Conservation (phyloP, 1,284 basidiomycete genomes). For the Tilletiopsis washingtonensis region DNA sequence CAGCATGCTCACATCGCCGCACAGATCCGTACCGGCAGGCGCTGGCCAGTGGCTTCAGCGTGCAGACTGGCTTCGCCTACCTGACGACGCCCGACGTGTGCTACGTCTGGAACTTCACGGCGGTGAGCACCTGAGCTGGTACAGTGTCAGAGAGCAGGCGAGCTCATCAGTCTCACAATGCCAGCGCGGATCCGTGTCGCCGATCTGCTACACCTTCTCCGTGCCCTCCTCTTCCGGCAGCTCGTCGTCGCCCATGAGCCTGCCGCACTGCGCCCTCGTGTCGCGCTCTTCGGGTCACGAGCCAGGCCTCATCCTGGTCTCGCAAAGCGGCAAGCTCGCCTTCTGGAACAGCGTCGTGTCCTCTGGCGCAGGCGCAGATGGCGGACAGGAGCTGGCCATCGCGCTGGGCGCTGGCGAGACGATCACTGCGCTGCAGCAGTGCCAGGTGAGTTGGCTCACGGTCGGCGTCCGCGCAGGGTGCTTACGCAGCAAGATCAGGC, state of each 20-base stretch:
- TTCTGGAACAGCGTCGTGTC: conserved; percentile 33
- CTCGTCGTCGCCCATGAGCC: conserved; percentile 9
- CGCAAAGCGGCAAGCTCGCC: conserved; percentile 19
- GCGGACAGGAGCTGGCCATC: conserved; percentile 13
- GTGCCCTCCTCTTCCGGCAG: conserved; percentile 10
- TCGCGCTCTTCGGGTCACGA: conserved; percentile 16
- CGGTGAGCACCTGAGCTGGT: conserved; percentile 16
- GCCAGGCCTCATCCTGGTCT: conserved; percentile 29
- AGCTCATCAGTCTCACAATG: neutral
- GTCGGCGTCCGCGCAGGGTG: neutral
- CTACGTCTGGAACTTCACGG: conserved; percentile 38
- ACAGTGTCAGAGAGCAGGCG: too few relatives aligned
- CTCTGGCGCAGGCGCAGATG: conserved; percentile 14
- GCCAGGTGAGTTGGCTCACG: conserved; percentile 9
- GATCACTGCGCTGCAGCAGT: conserved; percentile 17
- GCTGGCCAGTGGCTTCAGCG: conserved; percentile 22
- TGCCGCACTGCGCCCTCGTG: conserved; percentile 18
- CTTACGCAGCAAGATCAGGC: conserved; percentile 6
- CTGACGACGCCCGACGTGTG: conserved; percentile 25
- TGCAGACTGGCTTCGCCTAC: conserved; percentile 28
- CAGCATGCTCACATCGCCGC: neutral
- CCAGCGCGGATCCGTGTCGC: conserved; percentile 16
- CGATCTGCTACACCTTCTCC: conserved; percentile 30
- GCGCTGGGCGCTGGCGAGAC: conserved; percentile 18
- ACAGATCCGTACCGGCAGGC: conserved; percentile 29